Base-by-base conservation (phyloP, 140 eudicot species). In the Senecio squalidus region DNA sequence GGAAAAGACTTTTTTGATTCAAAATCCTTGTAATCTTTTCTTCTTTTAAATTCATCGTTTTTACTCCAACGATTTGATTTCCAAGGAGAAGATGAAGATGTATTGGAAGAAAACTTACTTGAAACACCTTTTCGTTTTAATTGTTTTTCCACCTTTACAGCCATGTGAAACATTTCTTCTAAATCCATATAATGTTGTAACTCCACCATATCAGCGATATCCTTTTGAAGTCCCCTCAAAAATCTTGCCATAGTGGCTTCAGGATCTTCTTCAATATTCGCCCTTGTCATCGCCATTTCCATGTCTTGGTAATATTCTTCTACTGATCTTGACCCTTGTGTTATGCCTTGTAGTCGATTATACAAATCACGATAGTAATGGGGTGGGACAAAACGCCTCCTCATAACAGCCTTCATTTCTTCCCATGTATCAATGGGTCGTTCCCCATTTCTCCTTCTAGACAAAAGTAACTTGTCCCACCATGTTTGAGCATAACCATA, bases 181-280 rank as follows among this genome's bases (percentile, higher is more conserved):
- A 52, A 13, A 24, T 26, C 39, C 20, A 52, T 5, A 26, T 59
- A 59, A 1, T 59, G 51, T 36, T 21, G 51, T 21, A 58, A 20
- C 6, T 58, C 64, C 3, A 58, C 64, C 16, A 58, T 33, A 21
- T 40, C 5, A 0, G 39, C 24, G 5, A 58, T 58, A 0, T 58
- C 64, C 22, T 21, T 38, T 6, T 24, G 21, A 9, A 30, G 11
- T 14, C 49, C 49, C 3, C 31, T 9, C 18, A 34, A 33, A 33
- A 58, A 58, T 38, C 49, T 21, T 58, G 64, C 20, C 48, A 38
- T 58, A 8, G 64, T 58, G 16, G 46, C 62, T 11, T 31, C 62
- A 5, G 11, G 5, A 39, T 18, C 38, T 8, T 40, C 49, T 22
- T 3, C 34, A 5, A 40, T 16, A 34, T 40, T 40, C 6, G 30